Conservation (phyloP, 2,329 filamentous ascomycete species). For the Hirsutella minnesotensis region DNA sequence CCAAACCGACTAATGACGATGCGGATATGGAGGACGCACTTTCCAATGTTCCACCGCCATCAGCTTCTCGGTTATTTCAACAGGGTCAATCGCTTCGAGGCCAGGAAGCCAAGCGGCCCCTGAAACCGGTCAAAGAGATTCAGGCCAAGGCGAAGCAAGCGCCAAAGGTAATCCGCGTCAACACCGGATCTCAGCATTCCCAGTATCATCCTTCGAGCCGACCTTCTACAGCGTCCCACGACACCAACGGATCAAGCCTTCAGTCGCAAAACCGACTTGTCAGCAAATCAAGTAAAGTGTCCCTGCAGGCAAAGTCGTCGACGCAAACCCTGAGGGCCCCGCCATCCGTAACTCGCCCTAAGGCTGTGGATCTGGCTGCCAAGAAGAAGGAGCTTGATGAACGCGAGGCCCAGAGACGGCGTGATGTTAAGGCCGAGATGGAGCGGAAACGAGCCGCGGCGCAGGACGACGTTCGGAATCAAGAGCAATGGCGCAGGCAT, state of each 20-base stretch:
- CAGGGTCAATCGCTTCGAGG: slow-evolving; percentile 35
- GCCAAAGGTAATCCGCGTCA: slow-evolving; percentile 60
- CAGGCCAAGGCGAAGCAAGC: slow-evolving; percentile 49
- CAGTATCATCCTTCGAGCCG: slow-evolving; percentile 48
- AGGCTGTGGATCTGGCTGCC: slow-evolving; percentile 63
- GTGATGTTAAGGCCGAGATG: slow-evolving; percentile 68
- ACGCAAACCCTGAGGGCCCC: slow-evolving; percentile 46
- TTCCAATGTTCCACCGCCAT: slow-evolving; percentile 45
- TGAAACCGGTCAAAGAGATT: slow-evolving; percentile 50
- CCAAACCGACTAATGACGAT: slow-evolving; percentile 27
- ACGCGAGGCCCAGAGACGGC: slow-evolving; percentile 64
- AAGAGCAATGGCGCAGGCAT: slow-evolving; percentile 45
- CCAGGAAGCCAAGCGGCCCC: slow-evolving; percentile 44
- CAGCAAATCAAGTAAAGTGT: slow-evolving; percentile 56
- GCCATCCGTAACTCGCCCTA: slow-evolving; percentile 53
- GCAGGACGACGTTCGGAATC: slow-evolving; percentile 52
- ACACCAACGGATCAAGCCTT: slow-evolving; percentile 15
- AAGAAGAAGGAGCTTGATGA: slow-evolving; percentile 81
- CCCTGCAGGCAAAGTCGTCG: slow-evolving; percentile 47
- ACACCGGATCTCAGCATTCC: slow-evolving; percentile 49
- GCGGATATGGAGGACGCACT: slow-evolving; percentile 46
- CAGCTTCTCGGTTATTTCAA: slow-evolving; percentile 39
- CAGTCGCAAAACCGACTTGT: slow-evolving; percentile 33
- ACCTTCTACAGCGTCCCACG: slow-evolving; percentile 46
- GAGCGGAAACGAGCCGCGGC: slow-evolving; percentile 61